Percentiles rank a stretch among this genome's conserved stretches.
These are phyloP conservation scores for Rosa rugosa DNA, from an alignment of 306 rosid species.

Conservation along the genomic window DNA sequence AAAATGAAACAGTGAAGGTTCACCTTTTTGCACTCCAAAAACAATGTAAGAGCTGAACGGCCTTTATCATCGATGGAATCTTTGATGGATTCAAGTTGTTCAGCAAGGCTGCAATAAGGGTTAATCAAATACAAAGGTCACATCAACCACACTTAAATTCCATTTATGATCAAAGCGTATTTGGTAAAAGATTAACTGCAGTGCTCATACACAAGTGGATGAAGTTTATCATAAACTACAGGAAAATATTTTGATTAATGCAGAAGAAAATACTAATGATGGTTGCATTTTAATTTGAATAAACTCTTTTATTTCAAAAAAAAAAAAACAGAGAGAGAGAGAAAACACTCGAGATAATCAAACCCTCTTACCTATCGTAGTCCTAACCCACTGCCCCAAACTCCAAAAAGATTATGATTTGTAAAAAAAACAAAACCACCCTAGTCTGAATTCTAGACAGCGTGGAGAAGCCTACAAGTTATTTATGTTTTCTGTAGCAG, in stretches of 20 bases:
- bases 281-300: background rate
- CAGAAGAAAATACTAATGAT: background rate
- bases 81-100: conserved; percentile 81
- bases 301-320: background rate
- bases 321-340: background rate
- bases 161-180: conserved; percentile 1
- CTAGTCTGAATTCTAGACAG: background rate
- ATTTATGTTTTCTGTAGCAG: background rate
- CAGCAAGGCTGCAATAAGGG: conserved; percentile 73
- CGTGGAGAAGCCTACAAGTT: background rate
- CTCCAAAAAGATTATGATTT: background rate
- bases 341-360: background rate
- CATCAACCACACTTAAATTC: conserved; percentile 1
- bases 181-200: background rate
- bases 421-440: background rate
- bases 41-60: conserved; percentile 53
- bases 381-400: background rate
- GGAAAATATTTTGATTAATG: background rate
- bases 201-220: background rate
- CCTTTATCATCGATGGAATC: conserved; percentile 67
- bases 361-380: background rate
- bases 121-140: conserved; percentile 22
- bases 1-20: conserved; percentile 15
- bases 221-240: background rate
- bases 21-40: conserved; percentile 88